Evolutionary conservation across 768 basidiomycete species (phyloP).

Genomic region (Leccinellum albellum): DNA sequence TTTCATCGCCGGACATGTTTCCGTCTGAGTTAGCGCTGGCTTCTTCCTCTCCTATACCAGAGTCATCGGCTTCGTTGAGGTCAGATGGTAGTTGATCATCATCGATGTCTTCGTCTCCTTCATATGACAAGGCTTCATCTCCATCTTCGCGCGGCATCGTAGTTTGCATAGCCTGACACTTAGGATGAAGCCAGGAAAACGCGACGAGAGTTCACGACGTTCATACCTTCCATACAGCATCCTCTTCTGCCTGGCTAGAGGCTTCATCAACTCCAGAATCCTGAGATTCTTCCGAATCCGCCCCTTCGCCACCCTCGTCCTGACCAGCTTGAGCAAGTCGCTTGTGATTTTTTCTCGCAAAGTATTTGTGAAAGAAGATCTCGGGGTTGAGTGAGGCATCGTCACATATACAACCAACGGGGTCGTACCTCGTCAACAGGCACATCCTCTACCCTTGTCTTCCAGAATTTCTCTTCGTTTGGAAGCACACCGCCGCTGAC

Average conservation of each 20-base stretch:
- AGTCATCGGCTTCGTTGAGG: slow-evolving; percentile 29
- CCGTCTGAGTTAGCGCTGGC: slow-evolving; percentile 25
- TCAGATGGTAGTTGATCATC: slow-evolving; percentile 27
- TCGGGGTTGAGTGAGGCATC: slow-evolving; percentile 25
- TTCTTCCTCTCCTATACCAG: slow-evolving; percentile 33
- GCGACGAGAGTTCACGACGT: not conserved
- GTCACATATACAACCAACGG: not conserved
- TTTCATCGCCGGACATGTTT: slow-evolving; percentile 38
- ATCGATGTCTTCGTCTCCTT: slow-evolving; percentile 23
- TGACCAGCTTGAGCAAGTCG: slow-evolving; percentile 44
- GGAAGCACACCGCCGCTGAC: slow-evolving; percentile 46
- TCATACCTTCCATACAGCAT: slow-evolving; percentile 84
- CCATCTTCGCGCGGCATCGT: slow-evolving; percentile 63
- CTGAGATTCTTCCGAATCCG: slow-evolving; percentile 19
- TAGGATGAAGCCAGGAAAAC: not conserved
- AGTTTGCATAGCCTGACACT: slow-evolving; percentile 78
- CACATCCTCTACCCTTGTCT: slow-evolving; percentile 62
- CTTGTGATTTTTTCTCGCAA: slow-evolving; percentile 63
- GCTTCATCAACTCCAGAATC: slow-evolving; percentile 28
- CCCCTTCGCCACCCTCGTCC: slow-evolving; percentile 26
- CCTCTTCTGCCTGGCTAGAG: slow-evolving; percentile 43
- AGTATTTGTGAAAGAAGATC: slow-evolving; percentile 92
- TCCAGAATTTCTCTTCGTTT: slow-evolving; percentile 76
- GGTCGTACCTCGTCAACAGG: slow-evolving; percentile 77
- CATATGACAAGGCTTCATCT: slow-evolving; percentile 43